Evolutionary conservation across 73 alveolate genomes (phyloP).

Genomic region (Tetrahymena malaccensis): DNA sequence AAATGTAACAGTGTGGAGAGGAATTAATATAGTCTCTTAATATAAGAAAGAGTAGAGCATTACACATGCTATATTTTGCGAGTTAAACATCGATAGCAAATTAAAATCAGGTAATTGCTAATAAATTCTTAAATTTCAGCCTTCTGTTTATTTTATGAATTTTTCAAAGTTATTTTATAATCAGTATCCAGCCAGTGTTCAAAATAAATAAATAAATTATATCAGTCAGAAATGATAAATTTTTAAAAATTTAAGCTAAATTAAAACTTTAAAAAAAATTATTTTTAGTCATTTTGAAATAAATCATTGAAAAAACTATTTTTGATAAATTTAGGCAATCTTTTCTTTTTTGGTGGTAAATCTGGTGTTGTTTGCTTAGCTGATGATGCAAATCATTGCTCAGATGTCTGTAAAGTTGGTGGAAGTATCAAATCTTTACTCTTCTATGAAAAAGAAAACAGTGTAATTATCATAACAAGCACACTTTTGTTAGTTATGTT

Average conservation of each 20-base stretch:
- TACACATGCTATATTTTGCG: slow-evolving; percentile 65
- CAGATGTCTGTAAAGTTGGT: slow-evolving; percentile 95
- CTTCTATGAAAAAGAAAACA: slow-evolving; percentile 91
- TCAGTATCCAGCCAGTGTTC: too few relatives aligned
- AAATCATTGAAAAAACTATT: slow-evolving; percentile 3
- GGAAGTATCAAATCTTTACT: slow-evolving; percentile 91
- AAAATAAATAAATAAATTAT: too few relatives aligned
- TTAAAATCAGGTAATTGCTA: background rate
- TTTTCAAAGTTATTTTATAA: too few relatives aligned
- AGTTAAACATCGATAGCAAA: slow-evolving; percentile 28
- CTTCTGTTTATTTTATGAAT: background rate
- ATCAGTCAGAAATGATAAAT: too few relatives aligned
- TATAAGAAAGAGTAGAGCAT: slow-evolving; percentile 66
- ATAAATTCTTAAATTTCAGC: background rate
- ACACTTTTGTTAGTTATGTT: slow-evolving; percentile 85
- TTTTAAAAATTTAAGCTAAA: too few relatives aligned
- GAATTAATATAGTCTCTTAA: slow-evolving; percentile 71
- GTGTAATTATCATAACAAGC: slow-evolving; percentile 89
- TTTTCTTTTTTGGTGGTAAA: slow-evolving; percentile 92
- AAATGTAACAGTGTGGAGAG: slow-evolving; percentile 91
- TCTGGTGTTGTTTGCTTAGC: slow-evolving; percentile 94
- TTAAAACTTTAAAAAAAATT: background rate
- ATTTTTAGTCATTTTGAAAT: background rate
- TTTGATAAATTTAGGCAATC: background rate
- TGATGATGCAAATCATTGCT: slow-evolving; percentile 88